Percentiles rank a stretch among this genome's conserved stretches.
Evolutionary conservation across 2,329 filamentous ascomycete genomes (phyloP).

Genomic region (Paecilomyces niveus): DNA sequence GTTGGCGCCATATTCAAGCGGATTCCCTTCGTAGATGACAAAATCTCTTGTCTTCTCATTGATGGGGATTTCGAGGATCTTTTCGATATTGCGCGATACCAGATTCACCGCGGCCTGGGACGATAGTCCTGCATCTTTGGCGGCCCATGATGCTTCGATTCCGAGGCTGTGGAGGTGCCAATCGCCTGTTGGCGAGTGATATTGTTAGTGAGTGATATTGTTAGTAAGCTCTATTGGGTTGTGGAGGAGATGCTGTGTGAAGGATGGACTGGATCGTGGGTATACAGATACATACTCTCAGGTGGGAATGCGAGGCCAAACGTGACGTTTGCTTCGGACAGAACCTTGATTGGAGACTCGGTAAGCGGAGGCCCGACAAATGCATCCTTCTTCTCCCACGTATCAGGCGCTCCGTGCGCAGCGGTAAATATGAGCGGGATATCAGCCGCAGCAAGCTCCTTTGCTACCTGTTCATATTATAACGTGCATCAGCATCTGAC

Average conservation of each 20-base stretch:
- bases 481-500: not conserved
- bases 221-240: too few relatives aligned
- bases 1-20: slow-evolving; percentile 21
- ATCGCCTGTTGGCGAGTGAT: slow-evolving; percentile 24
- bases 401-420: slow-evolving; percentile 23
- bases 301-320: slow-evolving; percentile 8
- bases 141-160: slow-evolving; percentile 13
- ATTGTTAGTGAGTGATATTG: slow-evolving; percentile 23
- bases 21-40: slow-evolving; percentile 40
- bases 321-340: slow-evolving; percentile 32
- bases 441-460: slow-evolving; percentile 31
- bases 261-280: too few relatives aligned
- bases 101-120: slow-evolving; percentile 26
- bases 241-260: too few relatives aligned
- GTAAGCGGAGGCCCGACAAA: slow-evolving; percentile 39
- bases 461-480: slow-evolving; percentile 22
- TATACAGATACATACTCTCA: slow-evolving; percentile 1
- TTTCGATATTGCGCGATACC: slow-evolving; percentile 36
- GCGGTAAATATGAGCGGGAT: slow-evolving; percentile 40
- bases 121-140: slow-evolving; percentile 4
- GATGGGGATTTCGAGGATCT: slow-evolving; percentile 29
- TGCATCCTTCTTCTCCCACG: slow-evolving; percentile 31
- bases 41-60: slow-evolving; percentile 27
- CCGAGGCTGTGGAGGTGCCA: slow-evolving; percentile 34
- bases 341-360: slow-evolving; percentile 30